A percentile compares a stretch with the other conserved stretches of the same genome.
Conservation (phyloP, 148 eudicot species). For the Limonium bicolor region DNA sequence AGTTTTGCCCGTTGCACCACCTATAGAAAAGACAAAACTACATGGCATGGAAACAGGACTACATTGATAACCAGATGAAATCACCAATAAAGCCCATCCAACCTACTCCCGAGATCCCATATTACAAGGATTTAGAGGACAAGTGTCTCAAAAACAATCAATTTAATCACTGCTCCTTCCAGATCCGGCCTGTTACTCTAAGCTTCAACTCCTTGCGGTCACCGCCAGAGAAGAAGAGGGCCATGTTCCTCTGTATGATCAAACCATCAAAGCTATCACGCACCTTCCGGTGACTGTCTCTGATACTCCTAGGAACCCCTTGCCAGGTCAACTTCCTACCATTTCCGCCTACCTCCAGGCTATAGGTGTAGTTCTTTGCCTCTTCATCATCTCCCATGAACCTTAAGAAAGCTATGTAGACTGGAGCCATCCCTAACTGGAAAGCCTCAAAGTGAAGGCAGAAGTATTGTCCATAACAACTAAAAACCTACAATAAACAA, state of each 20-base stretch:
- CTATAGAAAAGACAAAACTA: too few species aligned
- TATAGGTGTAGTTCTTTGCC: conserved; percentile 6
- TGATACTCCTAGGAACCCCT: conserved; percentile 7
- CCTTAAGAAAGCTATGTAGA: conserved; percentile 3
- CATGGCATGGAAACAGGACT: too few species aligned
- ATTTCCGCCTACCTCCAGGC: conserved; percentile 4
- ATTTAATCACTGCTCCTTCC: conserved; percentile 59
- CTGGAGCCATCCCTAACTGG: conserved; percentile 6
- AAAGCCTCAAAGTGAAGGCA: conserved; percentile 7
- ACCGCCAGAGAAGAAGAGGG: conserved; percentile 58
- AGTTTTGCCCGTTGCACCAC: too few species aligned
- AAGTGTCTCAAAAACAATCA: too few species aligned
- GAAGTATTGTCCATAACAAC: conserved; percentile 6
- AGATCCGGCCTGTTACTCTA: conserved; percentile 45
- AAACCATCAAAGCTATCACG: conserved; percentile 5
- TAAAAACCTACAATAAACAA: conserved; percentile 1
- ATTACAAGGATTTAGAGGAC: too few species aligned
- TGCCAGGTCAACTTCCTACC: conserved; percentile 6
- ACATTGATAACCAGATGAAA: too few species aligned
- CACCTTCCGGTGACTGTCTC: conserved; percentile 4
- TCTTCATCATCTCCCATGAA: conserved; percentile 6
- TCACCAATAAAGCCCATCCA: too few species aligned
- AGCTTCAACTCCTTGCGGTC: conserved; percentile 53
- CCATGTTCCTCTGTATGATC: conserved; percentile 47
- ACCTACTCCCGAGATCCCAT: too few species aligned